Percentiles rank a stretch among this genome's conserved stretches.
These are phyloP conservation scores for Phialophora chinensis DNA, from an alignment of 2,329 filamentous ascomycete genomes.

Conservation along the genomic window DNA sequence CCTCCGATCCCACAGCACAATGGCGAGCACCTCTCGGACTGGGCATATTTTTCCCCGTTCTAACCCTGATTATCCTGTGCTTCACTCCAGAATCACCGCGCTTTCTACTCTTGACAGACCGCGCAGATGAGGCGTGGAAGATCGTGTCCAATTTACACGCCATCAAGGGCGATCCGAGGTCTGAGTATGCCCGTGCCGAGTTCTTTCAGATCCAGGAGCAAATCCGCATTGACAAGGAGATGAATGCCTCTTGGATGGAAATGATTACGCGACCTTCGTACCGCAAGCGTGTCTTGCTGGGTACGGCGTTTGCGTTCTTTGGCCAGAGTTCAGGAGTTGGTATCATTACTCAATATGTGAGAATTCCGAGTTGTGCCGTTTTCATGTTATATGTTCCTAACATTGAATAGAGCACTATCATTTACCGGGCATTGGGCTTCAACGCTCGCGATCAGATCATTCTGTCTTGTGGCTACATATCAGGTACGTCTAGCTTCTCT, in stretches of 20 bases:
- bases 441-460: conserved; percentile 38
- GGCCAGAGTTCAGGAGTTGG: conserved; percentile 42
- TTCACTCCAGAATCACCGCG: conserved; percentile 25
- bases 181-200: conserved; percentile 23
- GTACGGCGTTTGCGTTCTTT: conserved; percentile 5
- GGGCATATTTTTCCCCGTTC: background rate
- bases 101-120: conserved; percentile 25
- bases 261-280: conserved; percentile 20
- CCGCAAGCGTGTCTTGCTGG: conserved; percentile 20
- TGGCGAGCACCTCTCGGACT: conserved; percentile 15
- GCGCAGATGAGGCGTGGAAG: conserved; percentile 23
- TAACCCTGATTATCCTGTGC: conserved; percentile 1
- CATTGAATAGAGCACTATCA: conserved; percentile 40
- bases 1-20: conserved; percentile 9
- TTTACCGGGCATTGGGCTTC: conserved; percentile 55
- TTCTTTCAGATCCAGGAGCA: conserved; percentile 32
- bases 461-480: conserved; percentile 10
- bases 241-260: conserved; percentile 11
- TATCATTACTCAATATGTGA: conserved; percentile 47
- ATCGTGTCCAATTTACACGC: conserved; percentile 19
- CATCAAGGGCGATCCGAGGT: conserved; percentile 10
- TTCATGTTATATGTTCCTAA: background rate
- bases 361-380: too few species aligned
- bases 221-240: conserved; percentile 15
- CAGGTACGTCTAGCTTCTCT: background rate